Conservation (phyloP, 2,329 filamentous ascomycete species). For the Pyricularia sp. region DNA sequence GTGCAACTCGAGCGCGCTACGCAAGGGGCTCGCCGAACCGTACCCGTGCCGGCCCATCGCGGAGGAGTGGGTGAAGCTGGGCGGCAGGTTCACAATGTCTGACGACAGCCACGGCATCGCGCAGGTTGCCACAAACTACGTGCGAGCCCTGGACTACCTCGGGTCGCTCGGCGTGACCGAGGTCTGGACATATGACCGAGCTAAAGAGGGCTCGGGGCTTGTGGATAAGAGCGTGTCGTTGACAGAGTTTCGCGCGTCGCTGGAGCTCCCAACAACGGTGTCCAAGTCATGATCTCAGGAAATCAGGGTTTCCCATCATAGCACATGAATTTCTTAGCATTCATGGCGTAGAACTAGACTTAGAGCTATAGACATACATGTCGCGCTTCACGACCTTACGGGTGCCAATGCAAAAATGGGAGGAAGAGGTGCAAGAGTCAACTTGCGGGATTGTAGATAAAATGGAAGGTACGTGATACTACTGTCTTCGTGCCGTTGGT, state of each 20-base stretch:
- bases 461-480: not conserved
- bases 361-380: not conserved
- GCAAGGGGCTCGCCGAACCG: slow-evolving; percentile 84
- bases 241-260: slow-evolving; percentile 8
- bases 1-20: slow-evolving; percentile 76
- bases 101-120: slow-evolving; percentile 89
- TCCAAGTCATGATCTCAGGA: not conserved
- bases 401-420: not conserved
- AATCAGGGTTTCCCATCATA: not conserved
- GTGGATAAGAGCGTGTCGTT: slow-evolving; percentile 25
- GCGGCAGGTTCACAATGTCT: slow-evolving; percentile 79
- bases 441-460: not conserved
- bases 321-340: not conserved
- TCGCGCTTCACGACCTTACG: not conserved
- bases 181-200: slow-evolving; percentile 47
- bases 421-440: not conserved
- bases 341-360: not conserved
- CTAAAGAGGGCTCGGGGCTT: slow-evolving; percentile 22
- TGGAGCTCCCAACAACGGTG: slow-evolving; percentile 1
- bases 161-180: slow-evolving; percentile 53
- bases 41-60: slow-evolving; percentile 78
- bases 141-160: slow-evolving; percentile 60
- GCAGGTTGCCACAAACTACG: slow-evolving; percentile 83
- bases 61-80: slow-evolving; percentile 61
- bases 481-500: too few species aligned